Conservation (phyloP, 2,329 filamentous ascomycete species). For the Thermothelomyces thermophilus region DNA sequence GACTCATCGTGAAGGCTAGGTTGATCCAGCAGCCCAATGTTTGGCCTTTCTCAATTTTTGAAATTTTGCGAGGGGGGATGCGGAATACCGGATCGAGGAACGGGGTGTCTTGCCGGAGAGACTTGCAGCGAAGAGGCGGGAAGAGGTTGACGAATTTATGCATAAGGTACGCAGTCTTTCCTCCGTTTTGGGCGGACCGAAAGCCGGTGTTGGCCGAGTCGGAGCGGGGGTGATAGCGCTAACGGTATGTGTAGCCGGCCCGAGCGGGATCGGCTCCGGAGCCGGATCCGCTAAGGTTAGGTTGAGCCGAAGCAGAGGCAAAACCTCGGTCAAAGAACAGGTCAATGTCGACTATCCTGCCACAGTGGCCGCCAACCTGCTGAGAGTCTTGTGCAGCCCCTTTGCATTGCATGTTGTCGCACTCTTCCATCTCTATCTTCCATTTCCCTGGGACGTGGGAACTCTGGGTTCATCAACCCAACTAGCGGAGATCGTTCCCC, state of each 20-base stretch:
- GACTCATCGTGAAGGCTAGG: no score
- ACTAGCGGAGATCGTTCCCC: no score
- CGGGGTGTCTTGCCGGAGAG: not conserved
- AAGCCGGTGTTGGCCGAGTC: conserved; percentile 6
- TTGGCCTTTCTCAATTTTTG: no score
- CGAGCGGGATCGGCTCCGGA: conserved; percentile 4
- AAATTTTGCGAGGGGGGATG: no score
- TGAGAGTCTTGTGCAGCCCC: no score
- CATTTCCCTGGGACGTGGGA: no score
- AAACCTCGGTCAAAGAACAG: not conserved
- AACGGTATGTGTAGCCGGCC: conserved; percentile 5
- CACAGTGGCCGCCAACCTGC: not conserved
- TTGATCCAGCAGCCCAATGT: no score
- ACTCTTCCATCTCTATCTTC: no score
- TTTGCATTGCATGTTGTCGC: no score
- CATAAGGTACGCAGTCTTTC: not conserved
- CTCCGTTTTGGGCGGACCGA: not conserved
- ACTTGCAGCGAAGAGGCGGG: not conserved
- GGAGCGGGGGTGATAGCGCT: conserved; percentile 9
- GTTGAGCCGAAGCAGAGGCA: conserved; percentile 3
- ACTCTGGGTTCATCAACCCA: no score
- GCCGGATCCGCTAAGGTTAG: conserved; percentile 7
- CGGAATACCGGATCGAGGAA: no score
- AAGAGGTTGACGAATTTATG: not conserved
- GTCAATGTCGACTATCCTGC: not conserved